Conservation (phyloP, 2,329 filamentous ascomycete species). For the Didymella exigua region DNA sequence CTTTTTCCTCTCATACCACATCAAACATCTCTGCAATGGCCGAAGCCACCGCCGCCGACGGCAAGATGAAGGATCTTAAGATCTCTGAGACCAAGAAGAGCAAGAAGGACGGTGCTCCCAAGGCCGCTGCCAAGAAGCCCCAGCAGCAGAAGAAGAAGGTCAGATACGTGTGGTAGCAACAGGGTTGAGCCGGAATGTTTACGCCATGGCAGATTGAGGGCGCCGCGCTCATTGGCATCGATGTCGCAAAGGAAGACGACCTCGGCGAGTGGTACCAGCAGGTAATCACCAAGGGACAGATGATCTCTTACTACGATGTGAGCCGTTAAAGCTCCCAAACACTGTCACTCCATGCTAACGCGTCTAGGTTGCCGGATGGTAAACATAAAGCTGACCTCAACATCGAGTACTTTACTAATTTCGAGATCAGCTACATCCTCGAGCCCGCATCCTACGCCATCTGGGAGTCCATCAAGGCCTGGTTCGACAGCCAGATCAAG, state of each 20-base stretch:
- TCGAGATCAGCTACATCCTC: constrained; percentile 67
- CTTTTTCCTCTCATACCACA: neutral
- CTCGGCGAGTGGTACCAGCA: constrained; percentile 98
- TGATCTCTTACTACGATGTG: constrained; percentile 96
- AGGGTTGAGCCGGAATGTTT: constrained; percentile 13
- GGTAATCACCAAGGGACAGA: constrained; percentile 92
- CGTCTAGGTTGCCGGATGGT: constrained; percentile 32
- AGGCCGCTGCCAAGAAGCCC: constrained; percentile 49
- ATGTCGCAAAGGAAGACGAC: constrained; percentile 81
- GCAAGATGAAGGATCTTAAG: constrained; percentile 55
- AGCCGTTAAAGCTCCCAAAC: neutral
- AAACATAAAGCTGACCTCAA: neutral
- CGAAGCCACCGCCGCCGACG: constrained; percentile 42
- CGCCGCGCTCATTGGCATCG: constrained; percentile 80
- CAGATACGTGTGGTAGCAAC: constrained; percentile 5
- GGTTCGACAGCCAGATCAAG: constrained; percentile 74
- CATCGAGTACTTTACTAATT: neutral
- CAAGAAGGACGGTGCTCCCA: constrained; percentile 44
- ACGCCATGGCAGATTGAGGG: constrained; percentile 55
- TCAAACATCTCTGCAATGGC: constrained; percentile 33
- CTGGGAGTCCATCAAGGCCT: constrained; percentile 69
- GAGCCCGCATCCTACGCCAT: constrained; percentile 71
- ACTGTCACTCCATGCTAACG: neutral
- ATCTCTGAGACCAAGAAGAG: constrained; percentile 49
- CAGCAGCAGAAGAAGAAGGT: constrained; percentile 56